Conservation (phyloP, 2,329 filamentous ascomycete genomes). For the Ophiosphaerella narmari region DNA sequence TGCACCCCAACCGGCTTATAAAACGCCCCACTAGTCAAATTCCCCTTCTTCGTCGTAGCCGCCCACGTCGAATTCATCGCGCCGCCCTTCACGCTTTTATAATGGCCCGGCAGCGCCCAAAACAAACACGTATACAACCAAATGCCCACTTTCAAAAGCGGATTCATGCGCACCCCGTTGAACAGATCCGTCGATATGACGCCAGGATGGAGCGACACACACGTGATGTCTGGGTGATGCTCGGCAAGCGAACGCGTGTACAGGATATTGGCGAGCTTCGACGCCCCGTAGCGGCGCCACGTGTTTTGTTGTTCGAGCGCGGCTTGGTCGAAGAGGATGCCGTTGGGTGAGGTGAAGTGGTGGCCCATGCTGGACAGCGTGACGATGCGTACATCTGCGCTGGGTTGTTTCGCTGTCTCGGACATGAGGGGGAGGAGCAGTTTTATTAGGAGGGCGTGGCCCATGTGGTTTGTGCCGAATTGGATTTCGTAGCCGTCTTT, state of each 20-base stretch:
- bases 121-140: conserved; percentile 33
- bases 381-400: conserved; percentile 53
- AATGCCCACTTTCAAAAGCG: conserved; percentile 28
- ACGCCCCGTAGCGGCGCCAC: conserved; percentile 52
- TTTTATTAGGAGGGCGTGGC: conserved; percentile 55
- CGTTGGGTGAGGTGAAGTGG: conserved; percentile 22
- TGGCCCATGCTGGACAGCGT: conserved; percentile 45
- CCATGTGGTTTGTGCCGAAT: conserved; percentile 58
- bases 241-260: conserved; percentile 50
- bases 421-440: conserved; percentile 52
- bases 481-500: conserved; percentile 57
- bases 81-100: conserved; percentile 36
- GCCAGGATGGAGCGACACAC: conserved; percentile 55
- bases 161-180: conserved; percentile 22
- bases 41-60: conserved; percentile 37
- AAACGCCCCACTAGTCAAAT: conserved; percentile 50
- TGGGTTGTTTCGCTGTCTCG: conserved; percentile 45
- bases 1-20: conserved; percentile 45
- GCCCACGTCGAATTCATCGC: conserved; percentile 52
- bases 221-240: conserved; percentile 52
- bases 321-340: conserved; percentile 44
- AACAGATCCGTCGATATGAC: conserved; percentile 54
- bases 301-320: conserved; percentile 37
- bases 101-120: conserved; percentile 36
- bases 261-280: conserved; percentile 58